Percentiles rank a stretch among this genome's conserved stretches.
Conservation (phyloP, 164 flowering plant species). For the Cinnamomum micranthum region DNA sequence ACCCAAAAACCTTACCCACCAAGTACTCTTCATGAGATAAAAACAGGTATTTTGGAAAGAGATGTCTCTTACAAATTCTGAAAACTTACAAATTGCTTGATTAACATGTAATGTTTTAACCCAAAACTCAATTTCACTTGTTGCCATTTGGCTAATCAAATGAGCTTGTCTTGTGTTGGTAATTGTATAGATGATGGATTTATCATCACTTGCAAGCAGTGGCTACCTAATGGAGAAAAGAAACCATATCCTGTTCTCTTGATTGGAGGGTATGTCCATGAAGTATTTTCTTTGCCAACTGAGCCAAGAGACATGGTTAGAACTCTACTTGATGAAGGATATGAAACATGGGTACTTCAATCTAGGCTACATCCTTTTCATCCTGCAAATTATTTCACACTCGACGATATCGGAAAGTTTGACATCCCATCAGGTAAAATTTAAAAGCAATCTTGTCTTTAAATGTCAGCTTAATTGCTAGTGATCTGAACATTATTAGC, state of each 20-base stretch:
- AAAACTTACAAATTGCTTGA: too few species aligned
- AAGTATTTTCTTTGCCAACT: conserved; percentile 53
- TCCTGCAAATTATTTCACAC: conserved; percentile 42
- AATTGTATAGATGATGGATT: conserved; percentile 40
- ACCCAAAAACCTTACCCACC: conserved; percentile 30
- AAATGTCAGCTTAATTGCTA: too few species aligned
- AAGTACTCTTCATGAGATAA: conserved; percentile 31
- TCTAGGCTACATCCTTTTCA: conserved; percentile 46
- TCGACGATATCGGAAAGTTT: conserved; percentile 51
- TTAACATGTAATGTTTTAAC: too few species aligned
- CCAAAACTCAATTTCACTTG: too few species aligned
- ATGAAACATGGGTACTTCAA: conserved; percentile 51
- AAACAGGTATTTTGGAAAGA: conserved; percentile 34
- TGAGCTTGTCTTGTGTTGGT: not conserved
- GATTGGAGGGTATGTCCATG: conserved; percentile 47
- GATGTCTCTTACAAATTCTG: too few species aligned
- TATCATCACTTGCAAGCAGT: conserved; percentile 40
- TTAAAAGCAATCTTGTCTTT: too few species aligned
- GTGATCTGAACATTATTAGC: too few species aligned
- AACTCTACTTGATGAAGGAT: conserved; percentile 42
- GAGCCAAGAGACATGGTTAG: conserved; percentile 56
- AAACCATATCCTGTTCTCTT: conserved; percentile 43
- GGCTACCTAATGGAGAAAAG: conserved; percentile 18
- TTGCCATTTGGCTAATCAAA: too few species aligned
- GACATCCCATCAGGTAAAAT: conserved; percentile 57